These are phyloP conservation scores for Pholiota microspora DNA, from an alignment of 768 basidiomycete species.

Conservation along the genomic window DNA sequence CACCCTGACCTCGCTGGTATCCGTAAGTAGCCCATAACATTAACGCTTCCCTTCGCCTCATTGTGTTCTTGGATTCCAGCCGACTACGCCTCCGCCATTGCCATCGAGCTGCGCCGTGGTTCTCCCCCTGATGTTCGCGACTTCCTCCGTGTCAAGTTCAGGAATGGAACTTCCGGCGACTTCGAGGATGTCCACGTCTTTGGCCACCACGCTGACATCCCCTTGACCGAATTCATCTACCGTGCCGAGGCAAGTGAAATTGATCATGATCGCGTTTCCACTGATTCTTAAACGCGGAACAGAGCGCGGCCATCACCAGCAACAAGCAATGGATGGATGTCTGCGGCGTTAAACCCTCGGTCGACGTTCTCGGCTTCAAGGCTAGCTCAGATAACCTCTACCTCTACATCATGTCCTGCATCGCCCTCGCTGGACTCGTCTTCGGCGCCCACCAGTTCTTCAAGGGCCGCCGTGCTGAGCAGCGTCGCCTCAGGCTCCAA, in stretches of 20 bases:
- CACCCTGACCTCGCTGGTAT: slow-evolving; percentile 61
- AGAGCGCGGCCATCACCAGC: slow-evolving; percentile 54
- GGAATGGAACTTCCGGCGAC: slow-evolving; percentile 67
- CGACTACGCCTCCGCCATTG: slow-evolving; percentile 70
- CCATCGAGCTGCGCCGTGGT: slow-evolving; percentile 77
- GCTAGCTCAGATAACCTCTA: slow-evolving; percentile 28
- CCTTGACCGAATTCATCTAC: slow-evolving; percentile 84
- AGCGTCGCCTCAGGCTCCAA: slow-evolving; percentile 38
- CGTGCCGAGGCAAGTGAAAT: slow-evolving; percentile 59
- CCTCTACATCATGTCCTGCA: slow-evolving; percentile 35
- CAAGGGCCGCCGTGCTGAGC: slow-evolving; percentile 37
- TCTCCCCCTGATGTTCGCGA: slow-evolving; percentile 74
- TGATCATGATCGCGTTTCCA: neutral
- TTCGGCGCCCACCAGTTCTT: slow-evolving; percentile 36
- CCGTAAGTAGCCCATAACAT: slow-evolving; percentile 45
- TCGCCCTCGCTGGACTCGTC: slow-evolving; percentile 34
- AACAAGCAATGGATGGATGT: slow-evolving; percentile 53
- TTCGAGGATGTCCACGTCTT: slow-evolving; percentile 74
- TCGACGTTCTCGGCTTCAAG: slow-evolving; percentile 25
- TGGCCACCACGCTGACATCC: slow-evolving; percentile 72
- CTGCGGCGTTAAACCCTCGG: slow-evolving; percentile 33
- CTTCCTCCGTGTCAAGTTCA: slow-evolving; percentile 83
- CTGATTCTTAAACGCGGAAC: neutral
- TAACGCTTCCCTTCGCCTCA: neutral
- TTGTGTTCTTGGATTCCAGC: slow-evolving; percentile 46